Percentiles rank a stretch among this genome's conserved stretches.
Evolutionary conservation across 768 basidiomycete genomes (phyloP).

Genomic region (Leccinellum luteum): DNA sequence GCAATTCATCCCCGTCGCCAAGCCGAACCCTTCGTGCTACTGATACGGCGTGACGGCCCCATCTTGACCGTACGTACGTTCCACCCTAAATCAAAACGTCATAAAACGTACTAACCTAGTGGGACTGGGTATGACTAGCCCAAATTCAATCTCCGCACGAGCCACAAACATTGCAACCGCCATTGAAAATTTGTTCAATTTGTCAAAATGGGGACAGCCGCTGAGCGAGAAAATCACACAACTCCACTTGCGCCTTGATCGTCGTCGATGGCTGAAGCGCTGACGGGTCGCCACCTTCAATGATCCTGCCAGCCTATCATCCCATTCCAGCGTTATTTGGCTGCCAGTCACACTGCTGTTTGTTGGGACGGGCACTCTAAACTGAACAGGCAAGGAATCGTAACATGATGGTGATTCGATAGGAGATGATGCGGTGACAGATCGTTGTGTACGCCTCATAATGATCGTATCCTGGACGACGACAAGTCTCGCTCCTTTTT

Average conservation of each 20-base stretch:
- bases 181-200: background rate
- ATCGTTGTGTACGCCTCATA: background rate
- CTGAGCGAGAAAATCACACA: background rate
- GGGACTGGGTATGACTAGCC: background rate
- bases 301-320: background rate
- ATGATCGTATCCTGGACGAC: conserved; percentile 5
- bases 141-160: background rate
- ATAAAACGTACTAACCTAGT: background rate
- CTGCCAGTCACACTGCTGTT: background rate
- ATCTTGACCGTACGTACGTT: background rate
- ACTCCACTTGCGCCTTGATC: background rate
- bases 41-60: background rate
- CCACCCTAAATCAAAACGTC: background rate
- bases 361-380: background rate
- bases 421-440: background rate
- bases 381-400: background rate
- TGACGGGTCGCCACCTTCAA: background rate
- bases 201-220: background rate
- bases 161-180: background rate
- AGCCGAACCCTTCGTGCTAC: background rate
- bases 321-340: background rate
- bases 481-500: background rate
- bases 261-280: background rate
- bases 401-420: background rate
- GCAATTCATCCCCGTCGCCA: background rate